Conservation (phyloP, 192 early-diverging fungal species). For the Entomortierella beljakovae region DNA sequence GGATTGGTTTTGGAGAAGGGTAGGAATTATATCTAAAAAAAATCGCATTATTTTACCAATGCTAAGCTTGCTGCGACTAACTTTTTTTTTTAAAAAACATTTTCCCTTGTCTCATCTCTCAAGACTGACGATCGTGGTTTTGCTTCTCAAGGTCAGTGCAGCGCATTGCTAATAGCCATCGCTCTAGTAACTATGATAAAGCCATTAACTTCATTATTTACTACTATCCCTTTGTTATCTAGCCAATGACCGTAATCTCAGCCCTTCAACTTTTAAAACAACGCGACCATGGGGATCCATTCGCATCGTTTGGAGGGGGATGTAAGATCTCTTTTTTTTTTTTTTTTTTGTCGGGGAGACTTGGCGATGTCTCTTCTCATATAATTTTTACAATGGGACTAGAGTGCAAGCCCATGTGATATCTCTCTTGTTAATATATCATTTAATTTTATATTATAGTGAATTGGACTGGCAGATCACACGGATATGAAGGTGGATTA, state of each 20-base stretch:
- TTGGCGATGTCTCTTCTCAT: background rate
- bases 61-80: no score
- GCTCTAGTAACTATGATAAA: background rate
- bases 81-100: background rate
- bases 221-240: background rate
- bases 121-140: conserved; percentile 28
- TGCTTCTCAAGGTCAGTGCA: conserved; percentile 39
- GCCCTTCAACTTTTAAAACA: conserved; percentile 57
- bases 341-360: background rate
- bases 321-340: conserved; percentile 12
- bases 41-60: no score
- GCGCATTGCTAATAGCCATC: background rate
- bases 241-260: conserved; percentile 63
- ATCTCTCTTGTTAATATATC: background rate
- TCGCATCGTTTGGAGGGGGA: conserved; percentile 47
- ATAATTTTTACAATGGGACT: background rate
- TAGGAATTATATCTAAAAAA: conserved; percentile 52
- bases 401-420: background rate
- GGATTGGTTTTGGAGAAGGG: conserved; percentile 56
- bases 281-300: conserved; percentile 61
- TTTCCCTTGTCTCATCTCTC: background rate
- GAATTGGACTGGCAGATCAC: conserved; percentile 22
- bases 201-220: background rate
- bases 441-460: background rate
- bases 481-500: conserved; percentile 14